phyloP scores from a whole-genome alignment of 805 yeast genomes.

The Candida manassasensis region DNA sequence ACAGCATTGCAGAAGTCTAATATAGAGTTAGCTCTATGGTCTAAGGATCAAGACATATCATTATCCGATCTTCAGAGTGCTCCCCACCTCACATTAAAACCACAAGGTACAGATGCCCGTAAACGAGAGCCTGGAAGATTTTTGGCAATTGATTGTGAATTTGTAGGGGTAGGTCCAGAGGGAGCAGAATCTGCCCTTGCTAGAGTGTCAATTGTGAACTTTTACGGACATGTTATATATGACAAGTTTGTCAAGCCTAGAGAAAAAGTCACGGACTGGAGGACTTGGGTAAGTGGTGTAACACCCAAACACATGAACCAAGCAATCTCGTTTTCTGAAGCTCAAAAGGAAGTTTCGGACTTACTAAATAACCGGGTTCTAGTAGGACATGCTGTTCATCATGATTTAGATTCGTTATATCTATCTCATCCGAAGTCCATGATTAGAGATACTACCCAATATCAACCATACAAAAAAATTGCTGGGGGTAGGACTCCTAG shows the following conservation, averaged over 20 bases:
- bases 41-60: slow-evolving; percentile 18
- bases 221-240: slow-evolving; percentile 63
- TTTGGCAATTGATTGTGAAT: slow-evolving; percentile 87
- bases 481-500: slow-evolving; percentile 70
- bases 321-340: slow-evolving; percentile 65
- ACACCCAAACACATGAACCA: slow-evolving; percentile 61
- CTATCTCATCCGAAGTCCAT: slow-evolving; percentile 60
- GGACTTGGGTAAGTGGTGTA: slow-evolving; percentile 91
- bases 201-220: slow-evolving; percentile 83
- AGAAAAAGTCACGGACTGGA: slow-evolving; percentile 79
- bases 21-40: slow-evolving; percentile 22
- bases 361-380: slow-evolving; percentile 53
- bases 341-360: slow-evolving; percentile 53
- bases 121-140: slow-evolving; percentile 60
- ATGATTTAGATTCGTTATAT: slow-evolving; percentile 67
- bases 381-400: slow-evolving; percentile 82
- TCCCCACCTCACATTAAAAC: slow-evolving; percentile 3
- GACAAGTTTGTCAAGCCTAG: slow-evolving; percentile 75
- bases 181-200: slow-evolving; percentile 73
- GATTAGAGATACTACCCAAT: slow-evolving; percentile 73
- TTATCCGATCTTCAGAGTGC: slow-evolving; percentile 9
- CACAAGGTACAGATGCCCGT: slow-evolving; percentile 14
- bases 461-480: slow-evolving; percentile 51
- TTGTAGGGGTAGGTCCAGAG: slow-evolving; percentile 83
- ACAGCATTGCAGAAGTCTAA: slow-evolving; percentile 6